Base-by-base conservation (phyloP, 306 rosid species). In the Quercus dentata region DNA sequence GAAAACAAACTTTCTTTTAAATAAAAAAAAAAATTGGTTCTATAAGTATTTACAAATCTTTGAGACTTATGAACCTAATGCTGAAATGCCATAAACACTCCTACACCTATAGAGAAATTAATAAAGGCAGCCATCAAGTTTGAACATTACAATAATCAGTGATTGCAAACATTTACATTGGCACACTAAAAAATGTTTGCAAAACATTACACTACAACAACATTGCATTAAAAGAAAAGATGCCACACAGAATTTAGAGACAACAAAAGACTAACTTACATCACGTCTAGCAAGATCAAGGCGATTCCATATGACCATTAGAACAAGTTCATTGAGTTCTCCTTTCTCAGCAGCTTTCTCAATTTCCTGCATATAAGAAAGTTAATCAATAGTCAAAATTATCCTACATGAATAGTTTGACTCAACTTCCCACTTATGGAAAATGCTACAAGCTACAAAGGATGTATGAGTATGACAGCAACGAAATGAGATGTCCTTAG, bases 241-340 rank as follows among this genome's bases (percentile, higher is more conserved):
- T n/a, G 27, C 30, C 18, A 10, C 15, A 4, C 18, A 56, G 56
- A 30, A 15, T 5, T 41, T 49, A 62, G 20, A 74, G 78, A 81
- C 9, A 65, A 57, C 76, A 78, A 75, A 72, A 44, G 27, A 73
- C 21, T 58, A 84, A 88, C 97, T 87, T 82, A 95, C 98, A 83
- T 95, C 99, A 78, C 88, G 96, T 6, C 94, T 92, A n/a, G 99
- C 98, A 52, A 95, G 94, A 83, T 95, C 98, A 77, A 91, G 98
- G 74, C 93, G 99, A 82, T 95, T 92, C 99, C 99, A 92, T 86
- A 95, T 90, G 81, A 91, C 94, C 90, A 95, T 81, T 71, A 95
- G 88, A 79, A 95, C 99, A 89, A 95, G 99, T 81, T 95, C 96
- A 10, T 85, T 89, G 74, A 95, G 92, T 79, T 92, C 98, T 74